Evolutionary conservation across 2,329 filamentous ascomycete genomes (phyloP), one percentile per base, ranked within the genome.

Genomic region (Epichloe amarillans): DNA sequence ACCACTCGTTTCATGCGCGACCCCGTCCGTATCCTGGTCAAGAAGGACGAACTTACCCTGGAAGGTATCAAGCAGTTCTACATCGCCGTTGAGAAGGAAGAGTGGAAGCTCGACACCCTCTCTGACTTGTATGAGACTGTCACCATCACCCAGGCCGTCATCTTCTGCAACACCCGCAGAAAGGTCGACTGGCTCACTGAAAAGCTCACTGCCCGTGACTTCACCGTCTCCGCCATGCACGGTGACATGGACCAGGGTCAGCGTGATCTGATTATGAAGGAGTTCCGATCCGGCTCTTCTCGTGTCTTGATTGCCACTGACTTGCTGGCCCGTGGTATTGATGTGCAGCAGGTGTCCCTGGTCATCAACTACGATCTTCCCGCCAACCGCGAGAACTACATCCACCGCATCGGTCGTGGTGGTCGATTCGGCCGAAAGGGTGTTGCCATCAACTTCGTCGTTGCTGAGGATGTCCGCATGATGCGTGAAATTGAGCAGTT

Each of bases 1-100:
- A 98, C 93, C 68, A 97, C 91, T 76, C 96, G 96, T 79, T 98
- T 98, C 82, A 98, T 98, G 93, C 90, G 89, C 64, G 93, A 98
- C 74, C 93, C 93, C 61, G 87, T 98, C 72, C 90, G 93, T 68
- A 97, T 98, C 68, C 81, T 98, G 62, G 93, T 98, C 74, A 98
- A 98, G 86, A 95, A 95, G 83, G 91, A 94, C 68, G 93, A 98
- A 72, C 84, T 98, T 72, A 98, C 93, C 66, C 88, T 98, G 54
- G 93, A 98, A 77, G 93, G 93, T 88, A 95, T 98, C 69, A 98
- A 98, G 82, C 93, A 98, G 73, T 98, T 96, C 79, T 98, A 96
- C 79, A 97, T 98, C 74, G 93, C 93, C 54, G 93, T 98, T 54
- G 93, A 98, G 80, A 97, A 98, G 82, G 93, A 98, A 72, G 93